These are phyloP conservation scores for Aaosphaeria arxii DNA, from an alignment of 2,329 filamentous ascomycete genomes.

Conservation along the genomic window DNA sequence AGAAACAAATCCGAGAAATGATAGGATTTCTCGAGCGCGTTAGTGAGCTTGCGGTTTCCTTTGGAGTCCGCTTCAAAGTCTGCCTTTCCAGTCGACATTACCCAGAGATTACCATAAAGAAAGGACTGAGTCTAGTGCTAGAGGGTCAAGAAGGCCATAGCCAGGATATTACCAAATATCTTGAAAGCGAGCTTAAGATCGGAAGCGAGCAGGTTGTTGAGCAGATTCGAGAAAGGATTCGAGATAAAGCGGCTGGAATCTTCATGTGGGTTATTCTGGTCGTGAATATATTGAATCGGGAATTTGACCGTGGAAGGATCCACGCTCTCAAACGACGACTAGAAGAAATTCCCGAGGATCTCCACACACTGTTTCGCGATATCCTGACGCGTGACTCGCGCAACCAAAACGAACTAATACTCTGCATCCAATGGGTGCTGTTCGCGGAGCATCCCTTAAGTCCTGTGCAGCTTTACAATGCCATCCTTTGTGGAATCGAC, in stretches of 20 bases:
- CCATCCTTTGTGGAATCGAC: slow-evolving; percentile 5
- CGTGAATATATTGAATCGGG: slow-evolving; percentile 45
- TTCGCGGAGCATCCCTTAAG: slow-evolving; percentile 5
- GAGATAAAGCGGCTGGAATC: slow-evolving; percentile 39
- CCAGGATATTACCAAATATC: slow-evolving; percentile 33
- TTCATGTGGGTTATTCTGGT: slow-evolving; percentile 49
- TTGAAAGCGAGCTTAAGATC: slow-evolving; percentile 17
- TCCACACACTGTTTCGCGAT: slow-evolving; percentile 51
- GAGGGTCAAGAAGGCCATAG: slow-evolving; percentile 37
- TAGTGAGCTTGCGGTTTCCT: slow-evolving; percentile 19
- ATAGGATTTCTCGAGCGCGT: slow-evolving; percentile 44
- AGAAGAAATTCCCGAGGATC: slow-evolving; percentile 37
- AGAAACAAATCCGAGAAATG: slow-evolving; percentile 43
- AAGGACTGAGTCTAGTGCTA: slow-evolving; percentile 27
- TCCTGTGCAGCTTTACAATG: slow-evolving; percentile 6
- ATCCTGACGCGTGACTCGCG: slow-evolving; percentile 40
- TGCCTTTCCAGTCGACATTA: slow-evolving; percentile 52
- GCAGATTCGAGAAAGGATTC: slow-evolving; percentile 28
- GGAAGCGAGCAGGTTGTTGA: slow-evolving; percentile 13
- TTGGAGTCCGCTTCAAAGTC: slow-evolving; percentile 19
- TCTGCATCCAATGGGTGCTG: slow-evolving; percentile 13
- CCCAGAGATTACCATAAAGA: slow-evolving; percentile 38
- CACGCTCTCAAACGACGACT: slow-evolving; percentile 32
- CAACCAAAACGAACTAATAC: slow-evolving; percentile 6
- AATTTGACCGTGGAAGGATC: slow-evolving; percentile 29